Conservation (phyloP, 257 asterid genomes). For the Thymus quinquecostatus region DNA sequence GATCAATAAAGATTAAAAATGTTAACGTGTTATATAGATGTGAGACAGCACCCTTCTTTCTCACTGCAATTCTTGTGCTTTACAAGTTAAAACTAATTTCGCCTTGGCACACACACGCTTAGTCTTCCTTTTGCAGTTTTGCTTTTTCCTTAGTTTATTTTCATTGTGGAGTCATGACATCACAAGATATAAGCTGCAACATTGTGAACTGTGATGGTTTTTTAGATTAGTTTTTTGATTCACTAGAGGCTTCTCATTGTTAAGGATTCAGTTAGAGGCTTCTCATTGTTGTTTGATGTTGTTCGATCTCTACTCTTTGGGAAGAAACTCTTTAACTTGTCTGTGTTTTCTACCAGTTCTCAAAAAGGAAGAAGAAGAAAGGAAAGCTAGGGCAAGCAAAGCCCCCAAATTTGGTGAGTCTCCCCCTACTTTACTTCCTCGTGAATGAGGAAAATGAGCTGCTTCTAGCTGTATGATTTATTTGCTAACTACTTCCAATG, state of each 20-base stretch:
- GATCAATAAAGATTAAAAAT: background rate
- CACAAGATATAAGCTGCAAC: background rate
- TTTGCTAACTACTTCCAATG: slow-evolving; percentile 15
- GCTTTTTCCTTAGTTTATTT: slow-evolving; percentile 13
- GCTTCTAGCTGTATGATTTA: slow-evolving; percentile 11
- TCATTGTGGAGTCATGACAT: slow-evolving; percentile 2
- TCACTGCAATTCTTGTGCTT: background rate
- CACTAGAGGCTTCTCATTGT: slow-evolving; percentile 1
- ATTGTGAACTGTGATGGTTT: background rate
- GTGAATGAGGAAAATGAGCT: background rate
- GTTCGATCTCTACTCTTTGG: slow-evolving; percentile 4
- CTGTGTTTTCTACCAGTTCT: slow-evolving; percentile 55
- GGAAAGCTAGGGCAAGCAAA: slow-evolving; percentile 66
- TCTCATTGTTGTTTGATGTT: slow-evolving; percentile 14
- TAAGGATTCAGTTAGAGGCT: background rate
- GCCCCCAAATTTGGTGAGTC: slow-evolving; percentile 56
- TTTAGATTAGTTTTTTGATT: background rate
- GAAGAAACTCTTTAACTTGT: slow-evolving; percentile 9
- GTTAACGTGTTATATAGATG: background rate
- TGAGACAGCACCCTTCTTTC: slow-evolving; percentile 3
- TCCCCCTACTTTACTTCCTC: slow-evolving; percentile 14
- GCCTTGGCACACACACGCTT: slow-evolving; percentile 4
- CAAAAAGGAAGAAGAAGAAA: slow-evolving; percentile 91
- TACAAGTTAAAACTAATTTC: slow-evolving; percentile 1
- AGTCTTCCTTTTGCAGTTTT: background rate